Evolutionary conservation across 2,329 filamentous ascomycete genomes (phyloP), one percentile per base, ranked within the genome.

Genomic region (Colletotrichum sp.): DNA sequence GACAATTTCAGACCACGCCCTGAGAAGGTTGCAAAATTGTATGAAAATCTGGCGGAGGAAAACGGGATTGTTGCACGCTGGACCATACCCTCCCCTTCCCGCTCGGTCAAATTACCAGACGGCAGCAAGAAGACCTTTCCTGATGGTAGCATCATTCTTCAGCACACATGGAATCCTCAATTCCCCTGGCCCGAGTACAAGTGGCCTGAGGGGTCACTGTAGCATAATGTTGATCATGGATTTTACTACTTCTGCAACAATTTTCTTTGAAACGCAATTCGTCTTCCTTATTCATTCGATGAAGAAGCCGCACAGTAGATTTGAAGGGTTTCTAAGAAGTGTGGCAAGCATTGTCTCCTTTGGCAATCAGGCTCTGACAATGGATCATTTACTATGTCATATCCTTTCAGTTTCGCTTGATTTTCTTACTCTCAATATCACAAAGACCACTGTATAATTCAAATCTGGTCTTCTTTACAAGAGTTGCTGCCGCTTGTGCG

Each of bases 101-200:
- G 57, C 9, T 28, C 69, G 34, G 62, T 69, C 68, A 60, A 70
- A 9, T 32, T 77, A 63, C 65, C 48, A 22, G 79, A 80, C 75
- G 77, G 79, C 5, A 75, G 75, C 10, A 68, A 48, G 52, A 79
- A 76, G 36, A 71, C 76, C 9, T 80, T 79, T 15, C 80, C 79
- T 1, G 74, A 79, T 26, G 80, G 79, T 7, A 79, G 75, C 9
- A 70, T 80, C 13, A 36, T 71, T 32, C 63, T 81, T 22, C 69
- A 78, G 12, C 22, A 78, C 13, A 66, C 30, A 2, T 78, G 72
- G 9, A 64, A 81, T 64, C 79, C 78, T 5, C 72, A 80, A 10
- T 79, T 79, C n/a, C 48, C 15, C 8, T 68, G 65, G 65, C 65
- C 65, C 6, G 22, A 68, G 44, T 68, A 68, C 13, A 36, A n/a